phyloP scores from a whole-genome alignment of 2,329 filamentous ascomycete species.

The Ceratocystiopsis sp. region DNA sequence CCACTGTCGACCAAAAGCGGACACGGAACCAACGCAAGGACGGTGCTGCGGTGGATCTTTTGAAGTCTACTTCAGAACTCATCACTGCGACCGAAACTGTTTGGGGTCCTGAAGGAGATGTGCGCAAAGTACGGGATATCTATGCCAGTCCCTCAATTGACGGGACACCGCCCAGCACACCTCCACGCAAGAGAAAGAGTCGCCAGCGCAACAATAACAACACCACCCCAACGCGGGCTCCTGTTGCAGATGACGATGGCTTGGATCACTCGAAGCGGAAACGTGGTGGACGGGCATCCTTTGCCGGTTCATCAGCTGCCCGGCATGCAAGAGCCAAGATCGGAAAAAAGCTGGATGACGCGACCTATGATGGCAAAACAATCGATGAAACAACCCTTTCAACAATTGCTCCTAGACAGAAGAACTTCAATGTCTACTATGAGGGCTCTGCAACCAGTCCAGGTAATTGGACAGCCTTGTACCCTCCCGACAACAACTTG shows the following conservation, averaged over 20 bases:
- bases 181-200: conserved; percentile 8
- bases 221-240: not conserved
- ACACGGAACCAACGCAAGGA: conserved; percentile 68
- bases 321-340: conserved; percentile 1
- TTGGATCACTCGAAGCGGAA: not conserved
- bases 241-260: too few relatives aligned
- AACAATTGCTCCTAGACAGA: not conserved
- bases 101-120: conserved; percentile 34
- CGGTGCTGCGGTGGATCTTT: conserved; percentile 48
- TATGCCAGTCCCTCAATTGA: conserved; percentile 41
- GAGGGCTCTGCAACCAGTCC: conserved; percentile 1
- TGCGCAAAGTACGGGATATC: conserved; percentile 37
- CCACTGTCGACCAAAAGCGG: conserved; percentile 53
- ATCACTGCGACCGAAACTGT: conserved; percentile 50
- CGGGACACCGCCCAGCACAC: conserved; percentile 28
- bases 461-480: conserved; percentile 2
- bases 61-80: conserved; percentile 45
- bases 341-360: not conserved
- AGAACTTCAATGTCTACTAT: conserved; percentile 6
- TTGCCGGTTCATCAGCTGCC: not conserved
- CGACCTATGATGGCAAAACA: not conserved
- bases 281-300: not conserved
- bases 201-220: not conserved
- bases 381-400: not conserved
- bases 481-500: not conserved